Base-by-base conservation (phyloP, 2,329 filamentous ascomycete species). In the Sclerotinia nivalis region DNA sequence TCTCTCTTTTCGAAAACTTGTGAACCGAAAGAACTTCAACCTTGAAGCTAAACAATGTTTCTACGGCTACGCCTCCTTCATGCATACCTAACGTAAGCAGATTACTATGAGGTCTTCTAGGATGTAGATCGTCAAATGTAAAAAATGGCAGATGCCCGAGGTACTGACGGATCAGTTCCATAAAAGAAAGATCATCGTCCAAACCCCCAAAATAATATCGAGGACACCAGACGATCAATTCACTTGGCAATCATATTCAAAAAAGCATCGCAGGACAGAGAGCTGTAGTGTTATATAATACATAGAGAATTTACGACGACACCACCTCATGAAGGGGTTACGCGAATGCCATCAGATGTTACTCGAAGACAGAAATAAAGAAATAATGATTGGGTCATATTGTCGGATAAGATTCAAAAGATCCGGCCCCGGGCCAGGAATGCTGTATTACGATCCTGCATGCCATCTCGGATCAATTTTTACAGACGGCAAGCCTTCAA, bases 391-490 rank as follows among this genome's bases (percentile, higher is more conserved):
- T 43, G 56, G 47, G 34, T 34, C n/a, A 3, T 22, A 65, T 52
- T 22, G 31, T n/a, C 47, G 47, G 47, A 52, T 20, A 28, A 34
- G 47, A 47, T 64, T 34, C 10, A 25, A 40, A 64, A 52, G 47
- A 54, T 52, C n/a, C 45, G 45, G 49, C 12, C 45, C 31, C 31
- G 22, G 34, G 61, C 31, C n/a, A 40, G 4, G 22, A 62, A 50
- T 37, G 45, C 34, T 40, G 56, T 64, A 20, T 64, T 31, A 64
- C 60, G 61, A 64, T 64, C 22, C 61, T 64, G 47, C 61, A 52
- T n/a, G 45, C 28, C 60, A 62, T 62, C 60, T 37, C 28, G 43
- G 60, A 62, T 37, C 60, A 43, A 62, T 25, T 34, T 28, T 31
- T 55, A 10, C 25, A 28, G n/a, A 20, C n/a, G 25, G 37, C 58